A percentile compares a stretch with the other conserved stretches of the same genome.
Evolutionary conservation across 768 basidiomycete species (phyloP).

Genomic region (Suillus cothurnatus): DNA sequence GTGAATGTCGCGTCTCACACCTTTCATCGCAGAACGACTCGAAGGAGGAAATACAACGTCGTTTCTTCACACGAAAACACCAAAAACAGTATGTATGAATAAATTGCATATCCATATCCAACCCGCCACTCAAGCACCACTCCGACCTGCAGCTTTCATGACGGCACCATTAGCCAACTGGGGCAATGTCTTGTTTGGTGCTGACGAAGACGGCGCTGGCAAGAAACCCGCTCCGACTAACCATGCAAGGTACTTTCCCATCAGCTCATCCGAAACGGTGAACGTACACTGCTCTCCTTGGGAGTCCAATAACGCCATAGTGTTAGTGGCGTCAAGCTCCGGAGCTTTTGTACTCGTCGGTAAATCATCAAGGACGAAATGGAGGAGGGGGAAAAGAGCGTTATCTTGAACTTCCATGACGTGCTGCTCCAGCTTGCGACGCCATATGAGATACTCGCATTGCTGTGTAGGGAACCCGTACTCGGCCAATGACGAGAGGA

Average conservation of each 20-base stretch:
- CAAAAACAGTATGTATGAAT: not conserved
- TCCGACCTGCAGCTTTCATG: conserved; percentile 71
- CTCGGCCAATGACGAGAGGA: conserved; percentile 68
- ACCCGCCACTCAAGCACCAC: conserved; percentile 44
- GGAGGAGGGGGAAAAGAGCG: conserved; percentile 93
- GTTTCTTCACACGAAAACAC: conserved; percentile 2
- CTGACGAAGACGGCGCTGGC: conserved; percentile 46
- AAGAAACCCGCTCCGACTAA: conserved; percentile 85
- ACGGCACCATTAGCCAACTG: conserved; percentile 38
- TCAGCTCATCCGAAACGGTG: conserved; percentile 74
- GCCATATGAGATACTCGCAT: conserved; percentile 92
- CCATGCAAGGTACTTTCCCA: conserved; percentile 94
- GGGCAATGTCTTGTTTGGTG: conserved; percentile 51
- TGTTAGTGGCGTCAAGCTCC: conserved; percentile 86
- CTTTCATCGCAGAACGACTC: conserved; percentile 1
- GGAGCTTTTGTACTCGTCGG: conserved; percentile 96
- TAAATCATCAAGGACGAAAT: conserved; percentile 96
- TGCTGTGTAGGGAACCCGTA: conserved; percentile 82
- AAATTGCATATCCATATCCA: not conserved
- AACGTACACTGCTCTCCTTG: conserved; percentile 38
- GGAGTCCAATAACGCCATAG: conserved; percentile 57
- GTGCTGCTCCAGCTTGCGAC: conserved; percentile 90
- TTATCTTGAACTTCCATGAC: conserved; percentile 95
- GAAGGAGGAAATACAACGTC: not conserved
- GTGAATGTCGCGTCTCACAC: not conserved